Base-by-base conservation (phyloP, 768 basidiomycete species). In the Bullera alba region DNA sequence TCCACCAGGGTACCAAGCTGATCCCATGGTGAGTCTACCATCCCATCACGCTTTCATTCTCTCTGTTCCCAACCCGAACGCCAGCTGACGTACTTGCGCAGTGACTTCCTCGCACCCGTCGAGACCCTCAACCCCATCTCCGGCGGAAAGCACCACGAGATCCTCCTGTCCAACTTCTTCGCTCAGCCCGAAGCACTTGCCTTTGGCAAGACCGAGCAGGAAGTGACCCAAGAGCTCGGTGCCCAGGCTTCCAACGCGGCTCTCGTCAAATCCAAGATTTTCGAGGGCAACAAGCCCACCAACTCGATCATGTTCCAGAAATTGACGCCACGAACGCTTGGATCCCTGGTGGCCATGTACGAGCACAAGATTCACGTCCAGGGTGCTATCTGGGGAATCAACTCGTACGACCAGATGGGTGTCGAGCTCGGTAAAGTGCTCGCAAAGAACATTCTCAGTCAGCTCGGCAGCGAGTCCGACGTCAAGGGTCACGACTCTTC, bases 361-460 rank as follows among this genome's bases (percentile, higher is more conserved):
- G 70, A 97, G 75, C 95, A 99, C 79, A 99, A 99, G 79, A 95
- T 99, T 70, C 96, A 96, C 74, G 86, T 87, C 0, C 95, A 97
- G 72, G 95, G 95, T 69, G 85, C 87, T 38, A 79, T 97, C 51
- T 97, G 91, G 92, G 92, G 92, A 22, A 93, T 99, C 78, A 97
- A 99, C 78, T 91, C 89, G 2, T 97, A 89, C 71, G 92, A 97
- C 73, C 95, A 97, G 83, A 95, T 96, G 92, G 95, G 95, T 71
- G 93, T 97, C 58, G 93, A 97, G 74, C 84, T 97, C 48, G 92
- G 92, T 50, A 97, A 97, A 73, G 73, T 72, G 45, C 81, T 99
- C 37, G 95, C 95, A 1, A 97, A 96, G 82, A 85, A 85, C 63
- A 97, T 99, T 64, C 79, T 97, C 44, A 79, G 82, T 2, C 91